These are phyloP conservation scores for Penicillium canariense DNA, from an alignment of 495 filamentous ascomycete genomes.

Conservation along the genomic window DNA sequence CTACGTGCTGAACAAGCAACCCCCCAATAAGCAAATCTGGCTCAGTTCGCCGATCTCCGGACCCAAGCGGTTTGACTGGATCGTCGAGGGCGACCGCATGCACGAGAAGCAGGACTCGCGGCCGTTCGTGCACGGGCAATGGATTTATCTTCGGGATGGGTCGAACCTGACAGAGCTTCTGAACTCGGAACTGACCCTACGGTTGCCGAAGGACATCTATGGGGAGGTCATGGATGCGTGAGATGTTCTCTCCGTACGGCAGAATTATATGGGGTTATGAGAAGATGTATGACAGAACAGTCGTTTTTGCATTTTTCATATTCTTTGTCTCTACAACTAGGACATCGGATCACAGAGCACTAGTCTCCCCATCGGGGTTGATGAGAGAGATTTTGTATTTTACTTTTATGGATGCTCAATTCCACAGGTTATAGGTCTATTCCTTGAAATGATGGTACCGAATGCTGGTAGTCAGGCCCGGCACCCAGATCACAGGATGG, in stretches of 20 bases:
- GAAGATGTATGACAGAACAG: neutral
- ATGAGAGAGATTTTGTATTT: neutral
- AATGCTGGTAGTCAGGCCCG: neutral
- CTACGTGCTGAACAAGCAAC: conserved; percentile 96
- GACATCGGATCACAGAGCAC: neutral
- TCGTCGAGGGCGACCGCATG: conserved; percentile 65
- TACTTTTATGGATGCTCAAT: neutral
- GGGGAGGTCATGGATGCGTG: conserved; percentile 23
- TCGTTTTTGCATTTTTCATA: neutral
- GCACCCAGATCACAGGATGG: neutral
- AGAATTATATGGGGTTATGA: neutral
- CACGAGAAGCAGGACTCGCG: conserved; percentile 72
- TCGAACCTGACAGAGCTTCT: conserved; percentile 69
- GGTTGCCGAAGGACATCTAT: conserved; percentile 44
- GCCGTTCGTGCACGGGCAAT: conserved; percentile 51
- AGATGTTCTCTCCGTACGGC: neutral
- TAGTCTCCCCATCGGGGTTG: neutral
- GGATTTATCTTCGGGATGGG: conserved; percentile 85
- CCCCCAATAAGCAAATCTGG: conserved; percentile 97
- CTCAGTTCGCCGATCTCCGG: conserved; percentile 88
- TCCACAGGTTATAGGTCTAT: neutral
- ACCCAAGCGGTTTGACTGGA: conserved; percentile 90
- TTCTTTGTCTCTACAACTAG: neutral
- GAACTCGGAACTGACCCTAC: conserved; percentile 59
- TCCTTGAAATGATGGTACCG: neutral